Conservation (phyloP, 2,329 filamentous ascomycete genomes). For the Penicillium brasilianum region DNA sequence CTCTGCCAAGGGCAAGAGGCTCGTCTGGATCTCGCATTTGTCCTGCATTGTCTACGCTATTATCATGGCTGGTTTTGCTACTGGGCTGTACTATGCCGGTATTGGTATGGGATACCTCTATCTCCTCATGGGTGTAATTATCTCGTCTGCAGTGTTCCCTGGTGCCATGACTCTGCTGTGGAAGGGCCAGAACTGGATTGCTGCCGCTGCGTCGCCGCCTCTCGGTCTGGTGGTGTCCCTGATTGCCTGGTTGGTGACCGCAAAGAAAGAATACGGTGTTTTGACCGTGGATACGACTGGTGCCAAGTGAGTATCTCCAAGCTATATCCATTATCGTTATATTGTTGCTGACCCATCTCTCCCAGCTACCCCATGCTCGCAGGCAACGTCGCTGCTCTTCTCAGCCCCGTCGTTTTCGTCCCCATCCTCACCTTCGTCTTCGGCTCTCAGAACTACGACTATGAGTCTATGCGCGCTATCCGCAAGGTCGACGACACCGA, state of each 20-base stretch:
- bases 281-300: conserved; percentile 78
- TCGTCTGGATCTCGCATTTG: conserved; percentile 80
- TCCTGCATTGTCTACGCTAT: conserved; percentile 76
- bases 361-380: conserved; percentile 76
- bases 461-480: conserved; percentile 80
- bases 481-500: conserved; percentile 79
- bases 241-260: conserved; percentile 78
- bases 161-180: conserved; percentile 80
- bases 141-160: conserved; percentile 82
- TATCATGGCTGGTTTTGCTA: conserved; percentile 77
- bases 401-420: conserved; percentile 75
- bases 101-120: conserved; percentile 90
- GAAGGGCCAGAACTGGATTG: conserved; percentile 77
- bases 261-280: conserved; percentile 69
- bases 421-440: conserved; percentile 75
- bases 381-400: conserved; percentile 80
- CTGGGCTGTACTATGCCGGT: conserved; percentile 73
- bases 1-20: conserved; percentile 70
- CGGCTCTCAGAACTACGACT: conserved; percentile 80
- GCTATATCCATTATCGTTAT: not conserved
- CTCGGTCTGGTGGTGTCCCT: conserved; percentile 72
- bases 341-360: conserved; percentile 6
- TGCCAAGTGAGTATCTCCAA: conserved; percentile 62
- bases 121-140: conserved; percentile 89
- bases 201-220: conserved; percentile 71